Conservation (phyloP, 2,329 filamentous ascomycete genomes). For the Mycosphaerella sp. region DNA sequence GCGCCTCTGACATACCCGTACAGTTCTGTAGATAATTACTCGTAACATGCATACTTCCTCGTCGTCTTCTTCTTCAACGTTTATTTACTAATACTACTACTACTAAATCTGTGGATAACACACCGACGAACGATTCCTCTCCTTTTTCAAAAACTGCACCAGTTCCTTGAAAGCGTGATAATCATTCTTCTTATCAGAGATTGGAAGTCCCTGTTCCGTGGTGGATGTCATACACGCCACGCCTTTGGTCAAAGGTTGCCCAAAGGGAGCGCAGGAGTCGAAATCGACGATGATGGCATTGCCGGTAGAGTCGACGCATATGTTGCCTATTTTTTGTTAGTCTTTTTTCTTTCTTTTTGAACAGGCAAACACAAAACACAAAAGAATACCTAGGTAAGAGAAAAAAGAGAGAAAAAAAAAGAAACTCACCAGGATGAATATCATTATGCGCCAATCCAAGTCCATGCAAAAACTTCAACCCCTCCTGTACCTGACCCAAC, state of each 20-base stretch:
- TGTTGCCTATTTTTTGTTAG: conserved; percentile 21
- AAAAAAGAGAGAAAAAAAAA: no score
- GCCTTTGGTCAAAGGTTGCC: conserved; percentile 27
- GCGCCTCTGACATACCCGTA: no score
- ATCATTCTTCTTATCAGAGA: conserved; percentile 25
- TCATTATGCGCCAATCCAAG: conserved; percentile 29
- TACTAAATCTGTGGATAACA: conserved; percentile 2
- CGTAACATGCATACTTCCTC: no score
- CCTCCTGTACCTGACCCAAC: conserved; percentile 26
- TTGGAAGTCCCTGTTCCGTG: not conserved
- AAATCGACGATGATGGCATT: conserved; percentile 36
- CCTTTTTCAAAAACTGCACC: conserved; percentile 3
- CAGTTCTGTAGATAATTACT: no score
- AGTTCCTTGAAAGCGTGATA: conserved; percentile 11
- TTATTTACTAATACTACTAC: no score
- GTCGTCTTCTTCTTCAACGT: no score
- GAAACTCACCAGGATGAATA: conserved; percentile 17
- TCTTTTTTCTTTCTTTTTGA: no score
- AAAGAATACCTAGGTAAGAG: not conserved
- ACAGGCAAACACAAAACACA: no score
- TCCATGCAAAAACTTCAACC: conserved; percentile 34
- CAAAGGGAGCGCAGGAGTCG: conserved; percentile 33
- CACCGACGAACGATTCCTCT: conserved; percentile 1
- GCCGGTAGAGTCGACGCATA: conserved; percentile 32
- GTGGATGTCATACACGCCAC: conserved; percentile 11